phyloP scores from a whole-genome alignment of 164 flowering plant genomes.

The Berberis thunbergii region DNA sequence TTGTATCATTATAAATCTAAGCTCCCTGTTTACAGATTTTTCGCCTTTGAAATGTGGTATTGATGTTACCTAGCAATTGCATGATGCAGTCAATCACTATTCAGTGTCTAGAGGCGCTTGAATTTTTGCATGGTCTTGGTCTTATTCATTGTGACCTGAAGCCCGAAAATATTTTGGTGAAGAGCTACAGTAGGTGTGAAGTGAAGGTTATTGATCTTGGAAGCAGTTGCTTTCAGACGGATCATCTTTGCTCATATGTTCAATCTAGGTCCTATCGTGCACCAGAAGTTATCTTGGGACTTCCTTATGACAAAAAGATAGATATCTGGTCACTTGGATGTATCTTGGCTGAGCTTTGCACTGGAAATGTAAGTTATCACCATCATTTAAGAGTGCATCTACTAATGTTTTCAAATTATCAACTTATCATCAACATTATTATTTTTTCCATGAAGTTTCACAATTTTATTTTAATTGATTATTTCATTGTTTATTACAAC shows the following conservation, averaged over 20 bases:
- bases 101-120: slow-evolving; percentile 95
- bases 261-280: slow-evolving; percentile 99
- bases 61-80: slow-evolving; percentile 10
- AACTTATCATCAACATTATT: too few relatives aligned
- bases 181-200: slow-evolving; percentile 99
- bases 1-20: slow-evolving; percentile 8
- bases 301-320: slow-evolving; percentile 92
- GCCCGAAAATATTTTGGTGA: slow-evolving; percentile 97
- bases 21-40: background rate
- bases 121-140: slow-evolving; percentile 91
- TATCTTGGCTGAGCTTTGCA: slow-evolving; percentile 96
- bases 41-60: slow-evolving; percentile 5
- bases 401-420: too few relatives aligned
- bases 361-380: slow-evolving; percentile 78
- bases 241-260: slow-evolving; percentile 98
- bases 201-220: slow-evolving; percentile 99
- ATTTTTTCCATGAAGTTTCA: too few relatives aligned
- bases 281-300: slow-evolving; percentile 95
- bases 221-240: slow-evolving; percentile 98
- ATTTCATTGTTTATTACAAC: too few relatives aligned
- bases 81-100: slow-evolving; percentile 84
- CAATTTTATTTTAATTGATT: too few relatives aligned
- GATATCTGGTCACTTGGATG: slow-evolving; percentile 99
- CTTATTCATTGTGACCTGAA: slow-evolving; percentile 98
- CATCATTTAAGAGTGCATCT: background rate